A percentile compares a stretch with the other conserved stretches of the same genome.
Conservation (phyloP, 495 filamentous ascomycete species). For the Daldinia decipiens region DNA sequence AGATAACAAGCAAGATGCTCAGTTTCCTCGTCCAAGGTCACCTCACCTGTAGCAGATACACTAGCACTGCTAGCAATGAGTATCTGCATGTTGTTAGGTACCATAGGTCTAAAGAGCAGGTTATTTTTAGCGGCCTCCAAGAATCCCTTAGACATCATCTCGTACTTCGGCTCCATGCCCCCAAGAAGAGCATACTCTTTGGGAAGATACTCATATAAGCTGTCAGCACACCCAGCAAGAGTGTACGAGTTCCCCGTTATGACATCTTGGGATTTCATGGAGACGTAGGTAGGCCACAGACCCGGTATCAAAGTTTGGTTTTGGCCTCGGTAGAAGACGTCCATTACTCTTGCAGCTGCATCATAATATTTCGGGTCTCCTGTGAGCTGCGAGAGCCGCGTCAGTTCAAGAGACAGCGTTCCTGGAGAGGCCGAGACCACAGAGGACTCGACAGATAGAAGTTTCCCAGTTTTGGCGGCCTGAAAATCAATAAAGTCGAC, state of each 20-base stretch:
- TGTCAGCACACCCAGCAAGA: constrained; percentile 81
- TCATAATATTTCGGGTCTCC: constrained; percentile 90
- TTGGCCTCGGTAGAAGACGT: constrained; percentile 79
- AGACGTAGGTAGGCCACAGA: constrained; percentile 81
- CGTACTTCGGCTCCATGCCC: constrained; percentile 77
- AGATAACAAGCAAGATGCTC: constrained; percentile 75
- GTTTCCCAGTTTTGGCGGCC: constrained; percentile 54
- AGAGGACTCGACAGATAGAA: constrained; percentile 45
- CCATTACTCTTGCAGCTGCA: constrained; percentile 81
- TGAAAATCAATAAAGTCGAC: constrained; percentile 65
- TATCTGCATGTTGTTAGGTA: constrained; percentile 71
- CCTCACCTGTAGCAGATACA: constrained; percentile 44
- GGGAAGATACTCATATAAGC: constrained; percentile 89
- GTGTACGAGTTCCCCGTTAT: constrained; percentile 63
- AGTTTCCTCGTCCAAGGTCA: constrained; percentile 48
- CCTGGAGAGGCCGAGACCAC: constrained; percentile 53
- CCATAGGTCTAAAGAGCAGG: constrained; percentile 84
- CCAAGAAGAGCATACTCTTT: constrained; percentile 78
- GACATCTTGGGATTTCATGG: constrained; percentile 61
- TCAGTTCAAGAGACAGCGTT: constrained; percentile 84
- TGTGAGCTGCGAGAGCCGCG: constrained; percentile 85
- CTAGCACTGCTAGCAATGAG: constrained; percentile 68
- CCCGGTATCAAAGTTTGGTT: constrained; percentile 75
- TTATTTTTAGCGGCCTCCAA: constrained; percentile 72
- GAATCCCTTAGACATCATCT: constrained; percentile 75